Percentiles rank a stretch among this genome's conserved stretches.
These are phyloP conservation scores for Arthrobotrys sphaeroides DNA, from an alignment of 2,329 filamentous ascomycete genomes.

Conservation along the genomic window DNA sequence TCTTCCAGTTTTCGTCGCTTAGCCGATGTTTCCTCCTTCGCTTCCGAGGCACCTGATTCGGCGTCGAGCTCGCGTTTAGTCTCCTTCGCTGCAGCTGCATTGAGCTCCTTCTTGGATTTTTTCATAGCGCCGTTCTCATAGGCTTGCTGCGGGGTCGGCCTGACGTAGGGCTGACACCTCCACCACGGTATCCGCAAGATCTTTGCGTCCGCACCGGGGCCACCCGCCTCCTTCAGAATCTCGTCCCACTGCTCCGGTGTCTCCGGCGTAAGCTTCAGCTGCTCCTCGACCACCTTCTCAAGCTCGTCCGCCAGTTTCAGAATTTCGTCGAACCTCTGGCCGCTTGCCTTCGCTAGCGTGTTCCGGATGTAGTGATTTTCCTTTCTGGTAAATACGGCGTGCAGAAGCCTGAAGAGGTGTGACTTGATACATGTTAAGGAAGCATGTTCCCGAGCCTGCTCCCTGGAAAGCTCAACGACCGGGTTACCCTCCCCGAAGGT, in stretches of 20 bases:
- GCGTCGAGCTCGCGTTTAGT: conserved; percentile 64
- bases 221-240: conserved; percentile 57
- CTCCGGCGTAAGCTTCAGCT: conserved; percentile 69
- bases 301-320: conserved; percentile 80
- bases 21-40: conserved; percentile 59
- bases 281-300: conserved; percentile 78
- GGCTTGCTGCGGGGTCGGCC: conserved; percentile 50
- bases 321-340: conserved; percentile 76
- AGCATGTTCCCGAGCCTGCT: conserved; percentile 61
- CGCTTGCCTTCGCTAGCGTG: conserved; percentile 74
- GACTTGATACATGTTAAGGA: conserved; percentile 86
- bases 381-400: conserved; percentile 74
- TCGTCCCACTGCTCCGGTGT: conserved; percentile 62
- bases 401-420: conserved; percentile 90
- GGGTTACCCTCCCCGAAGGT: conserved; percentile 35
- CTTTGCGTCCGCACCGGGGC: conserved; percentile 51
- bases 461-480: conserved; percentile 56
- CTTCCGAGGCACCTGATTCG: conserved; percentile 56
- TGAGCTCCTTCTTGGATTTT: conserved; percentile 74
- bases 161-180: conserved; percentile 57
- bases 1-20: conserved; percentile 55
- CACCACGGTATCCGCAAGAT: conserved; percentile 57
- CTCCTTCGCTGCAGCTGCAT: conserved; percentile 50
- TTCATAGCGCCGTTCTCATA: conserved; percentile 66
- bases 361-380: conserved; percentile 84